Conservation (phyloP, 768 basidiomycete species). For the Trametes cingulata region DNA sequence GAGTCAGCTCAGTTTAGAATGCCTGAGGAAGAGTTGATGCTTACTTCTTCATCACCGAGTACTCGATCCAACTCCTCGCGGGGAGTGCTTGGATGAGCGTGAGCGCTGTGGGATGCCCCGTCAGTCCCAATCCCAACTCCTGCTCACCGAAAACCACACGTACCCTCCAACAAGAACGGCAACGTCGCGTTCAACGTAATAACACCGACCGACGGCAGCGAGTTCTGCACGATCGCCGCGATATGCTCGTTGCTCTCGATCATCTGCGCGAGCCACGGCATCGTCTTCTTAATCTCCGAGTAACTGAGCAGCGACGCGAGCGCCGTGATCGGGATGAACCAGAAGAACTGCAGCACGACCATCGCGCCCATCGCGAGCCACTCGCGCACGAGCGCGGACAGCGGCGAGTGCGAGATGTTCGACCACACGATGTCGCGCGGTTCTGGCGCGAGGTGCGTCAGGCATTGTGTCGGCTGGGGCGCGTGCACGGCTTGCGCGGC, state of each 20-base stretch:
- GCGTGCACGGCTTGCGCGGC: conserved; percentile 84
- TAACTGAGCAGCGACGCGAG: conserved; percentile 89
- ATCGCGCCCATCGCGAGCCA: conserved; percentile 70
- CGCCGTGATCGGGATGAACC: conserved; percentile 88
- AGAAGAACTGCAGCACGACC: conserved; percentile 79
- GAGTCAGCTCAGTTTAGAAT: conserved; percentile 2
- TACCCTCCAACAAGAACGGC: conserved; percentile 89
- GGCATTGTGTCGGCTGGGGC: conserved; percentile 61
- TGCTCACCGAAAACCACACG: conserved; percentile 9
- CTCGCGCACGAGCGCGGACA: conserved; percentile 64
- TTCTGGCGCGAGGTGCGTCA: conserved; percentile 83
- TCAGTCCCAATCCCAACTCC: background rate
- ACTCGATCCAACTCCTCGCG: conserved; percentile 92
- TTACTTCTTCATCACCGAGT: conserved; percentile 88
- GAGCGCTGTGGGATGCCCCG: conserved; percentile 42
- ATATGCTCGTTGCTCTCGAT: conserved; percentile 83
- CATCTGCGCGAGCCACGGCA: conserved; percentile 84
- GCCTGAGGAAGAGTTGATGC: conserved; percentile 24
- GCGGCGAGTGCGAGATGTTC: conserved; percentile 71
- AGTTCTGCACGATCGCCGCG: conserved; percentile 90
- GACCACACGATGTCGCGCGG: conserved; percentile 96
- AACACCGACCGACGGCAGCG: conserved; percentile 87
- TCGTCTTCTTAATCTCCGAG: conserved; percentile 85
- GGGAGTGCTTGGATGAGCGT: conserved; percentile 91
- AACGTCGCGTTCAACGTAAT: conserved; percentile 86